Evolutionary conservation across 345 rosid genomes (phyloP).

Genomic region (Passiflora organensis): DNA sequence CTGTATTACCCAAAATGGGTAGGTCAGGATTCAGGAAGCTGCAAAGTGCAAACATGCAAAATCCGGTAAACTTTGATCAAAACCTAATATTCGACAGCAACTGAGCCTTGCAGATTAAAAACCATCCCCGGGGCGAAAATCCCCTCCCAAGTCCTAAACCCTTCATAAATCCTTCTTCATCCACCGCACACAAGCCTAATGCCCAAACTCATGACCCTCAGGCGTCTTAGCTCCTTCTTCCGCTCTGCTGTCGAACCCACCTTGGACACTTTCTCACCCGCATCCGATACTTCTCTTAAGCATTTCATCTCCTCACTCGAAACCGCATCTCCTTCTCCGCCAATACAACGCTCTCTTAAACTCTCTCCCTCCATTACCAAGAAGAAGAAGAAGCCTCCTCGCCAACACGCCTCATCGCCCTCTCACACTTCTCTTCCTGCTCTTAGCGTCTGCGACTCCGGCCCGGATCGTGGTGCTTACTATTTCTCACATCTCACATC

Average conservation of each 20-base stretch:
- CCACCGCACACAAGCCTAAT: constrained; percentile 13
- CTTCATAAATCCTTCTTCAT: neutral
- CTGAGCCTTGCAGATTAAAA: too few species aligned
- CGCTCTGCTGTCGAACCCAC: constrained; percentile 9
- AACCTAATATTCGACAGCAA: too few species aligned
- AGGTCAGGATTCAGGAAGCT: too few species aligned
- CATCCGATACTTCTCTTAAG: constrained; percentile 7
- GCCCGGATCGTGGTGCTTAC: constrained; percentile 21
- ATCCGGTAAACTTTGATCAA: too few species aligned
- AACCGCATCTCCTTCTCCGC: neutral
- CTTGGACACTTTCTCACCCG: neutral
- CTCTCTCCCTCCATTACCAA: constrained; percentile 2
- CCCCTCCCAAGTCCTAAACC: too few species aligned
- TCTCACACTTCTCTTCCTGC: neutral
- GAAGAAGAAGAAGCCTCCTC: neutral
- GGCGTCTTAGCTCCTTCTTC: constrained; percentile 19
- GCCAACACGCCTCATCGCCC: neutral
- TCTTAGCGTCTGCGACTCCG: neutral
- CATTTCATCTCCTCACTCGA: constrained; percentile 12
- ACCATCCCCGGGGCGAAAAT: too few species aligned
- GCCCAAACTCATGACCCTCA: constrained; percentile 17
- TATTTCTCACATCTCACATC: neutral
- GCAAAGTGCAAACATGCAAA: too few species aligned
- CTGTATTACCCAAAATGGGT: too few species aligned
- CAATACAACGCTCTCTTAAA: too few species aligned